These are phyloP conservation scores for Raphanus raphanistrum DNA, from an alignment of 345 rosid genomes.

Conservation along the genomic window DNA sequence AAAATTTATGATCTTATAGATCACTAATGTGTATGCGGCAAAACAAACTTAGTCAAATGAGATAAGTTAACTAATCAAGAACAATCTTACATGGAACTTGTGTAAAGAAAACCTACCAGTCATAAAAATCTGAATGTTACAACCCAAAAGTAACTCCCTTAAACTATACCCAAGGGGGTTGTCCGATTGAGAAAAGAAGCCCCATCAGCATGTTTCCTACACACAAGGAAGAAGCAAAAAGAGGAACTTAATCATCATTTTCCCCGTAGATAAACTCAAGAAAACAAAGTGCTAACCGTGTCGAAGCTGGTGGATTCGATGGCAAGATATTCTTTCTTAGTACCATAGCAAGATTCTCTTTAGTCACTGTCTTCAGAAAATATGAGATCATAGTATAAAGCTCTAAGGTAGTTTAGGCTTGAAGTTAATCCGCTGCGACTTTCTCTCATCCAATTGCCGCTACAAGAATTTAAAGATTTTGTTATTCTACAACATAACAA, in stretches of 20 bases:
- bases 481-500: neutral
- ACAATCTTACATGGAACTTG: neutral
- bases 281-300: constrained; percentile 15
- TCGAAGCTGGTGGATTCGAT: constrained; percentile 6
- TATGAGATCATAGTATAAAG: constrained; percentile 17
- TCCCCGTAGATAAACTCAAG: neutral
- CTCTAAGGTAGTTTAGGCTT: constrained; percentile 48
- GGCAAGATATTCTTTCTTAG: neutral
- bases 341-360: constrained; percentile 6
- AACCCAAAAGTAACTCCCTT: constrained; percentile 7
- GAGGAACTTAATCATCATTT: neutral
- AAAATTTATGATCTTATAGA: neutral
- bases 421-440: constrained; percentile 41
- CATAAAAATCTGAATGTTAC: neutral
- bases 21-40: neutral
- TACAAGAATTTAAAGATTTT: constrained; percentile 28
- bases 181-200: constrained; percentile 17
- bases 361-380: neutral
- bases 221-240: neutral
- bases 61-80: neutral
- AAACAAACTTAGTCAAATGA: neutral
- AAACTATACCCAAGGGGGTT: constrained; percentile 12
- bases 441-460: constrained; percentile 61
- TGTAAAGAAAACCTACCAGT: neutral
- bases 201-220: constrained; percentile 17